These are phyloP conservation scores for Aeschynomene evenia DNA, from an alignment of 306 rosid species.

Conservation along the genomic window DNA sequence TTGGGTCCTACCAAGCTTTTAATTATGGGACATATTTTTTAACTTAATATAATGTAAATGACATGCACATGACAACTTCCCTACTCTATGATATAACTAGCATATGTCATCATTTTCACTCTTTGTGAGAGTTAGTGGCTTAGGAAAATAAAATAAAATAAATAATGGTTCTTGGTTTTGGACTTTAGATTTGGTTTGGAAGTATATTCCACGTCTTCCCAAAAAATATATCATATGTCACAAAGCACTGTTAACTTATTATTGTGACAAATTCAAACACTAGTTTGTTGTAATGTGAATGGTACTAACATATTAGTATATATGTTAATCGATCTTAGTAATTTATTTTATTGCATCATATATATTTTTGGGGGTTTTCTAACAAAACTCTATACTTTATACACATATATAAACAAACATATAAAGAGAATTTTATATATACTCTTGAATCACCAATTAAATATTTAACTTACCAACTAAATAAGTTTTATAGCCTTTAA, in stretches of 20 bases:
- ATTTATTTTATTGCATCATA: too few relatives aligned
- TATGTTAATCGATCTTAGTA: too few relatives aligned
- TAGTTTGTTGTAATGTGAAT: neutral
- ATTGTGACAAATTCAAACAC: neutral
- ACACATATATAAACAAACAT: too few relatives aligned
- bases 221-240: neutral
- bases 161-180: neutral
- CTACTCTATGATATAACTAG: neutral
- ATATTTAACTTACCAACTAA: too few relatives aligned
- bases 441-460: too few relatives aligned
- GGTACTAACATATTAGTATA: neutral
- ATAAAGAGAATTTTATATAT: too few relatives aligned
- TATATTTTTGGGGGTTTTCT: too few relatives aligned
- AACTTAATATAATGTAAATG: neutral
- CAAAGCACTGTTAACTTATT: neutral
- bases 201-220: neutral
- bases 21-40: neutral
- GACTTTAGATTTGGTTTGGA: neutral
- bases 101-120: too few relatives aligned
- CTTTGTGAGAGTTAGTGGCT: neutral
- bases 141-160: neutral
- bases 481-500: too few relatives aligned
- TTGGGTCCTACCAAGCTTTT: slow-evolving; percentile 14
- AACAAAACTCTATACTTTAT: too few relatives aligned
- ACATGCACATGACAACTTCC: neutral